Evolutionary conservation across 2,329 filamentous ascomycete species (phyloP).

Genomic region (Zopfia rhizophila): DNA sequence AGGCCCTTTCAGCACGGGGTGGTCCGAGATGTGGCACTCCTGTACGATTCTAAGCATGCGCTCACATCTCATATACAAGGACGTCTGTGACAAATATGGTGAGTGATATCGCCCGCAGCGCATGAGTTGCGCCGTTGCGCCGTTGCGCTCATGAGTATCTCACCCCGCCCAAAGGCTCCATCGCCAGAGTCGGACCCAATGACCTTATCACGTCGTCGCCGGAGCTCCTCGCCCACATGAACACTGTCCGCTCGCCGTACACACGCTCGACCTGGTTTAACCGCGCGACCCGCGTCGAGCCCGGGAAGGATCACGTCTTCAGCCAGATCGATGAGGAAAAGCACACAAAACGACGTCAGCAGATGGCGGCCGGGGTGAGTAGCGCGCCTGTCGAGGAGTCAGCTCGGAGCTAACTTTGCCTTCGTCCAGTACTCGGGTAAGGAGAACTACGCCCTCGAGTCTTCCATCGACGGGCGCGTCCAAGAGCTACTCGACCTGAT

Average conservation of each 20-base stretch:
- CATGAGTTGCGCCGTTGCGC: too few species aligned
- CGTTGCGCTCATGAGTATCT: too few species aligned
- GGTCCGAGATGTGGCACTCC: constrained; percentile 36
- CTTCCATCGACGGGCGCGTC: constrained; percentile 59
- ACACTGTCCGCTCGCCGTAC: constrained; percentile 51
- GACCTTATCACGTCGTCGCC: constrained; percentile 60
- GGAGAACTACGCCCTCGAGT: constrained; percentile 62
- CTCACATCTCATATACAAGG: constrained; percentile 31
- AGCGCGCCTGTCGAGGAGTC: not conserved
- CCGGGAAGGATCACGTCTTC: constrained; percentile 62
- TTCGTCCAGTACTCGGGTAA: constrained; percentile 58
- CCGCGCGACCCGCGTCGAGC: constrained; percentile 57
- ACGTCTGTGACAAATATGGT: constrained; percentile 38
- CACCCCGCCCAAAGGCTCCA: too few species aligned
- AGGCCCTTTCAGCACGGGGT: constrained; percentile 35
- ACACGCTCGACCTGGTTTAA: constrained; percentile 46
- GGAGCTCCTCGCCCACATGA: constrained; percentile 57
- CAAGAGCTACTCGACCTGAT: constrained; percentile 59
- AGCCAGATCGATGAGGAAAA: constrained; percentile 58
- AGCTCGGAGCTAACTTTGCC: not conserved
- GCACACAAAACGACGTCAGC: constrained; percentile 54
- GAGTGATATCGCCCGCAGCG: constrained; percentile 9
- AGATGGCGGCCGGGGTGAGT: constrained; percentile 58
- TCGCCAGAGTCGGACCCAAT: constrained; percentile 59
- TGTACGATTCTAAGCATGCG: constrained; percentile 23